These are phyloP conservation scores for Metarhizium sp. DNA, from an alignment of 2,329 filamentous ascomycete genomes.

Conservation along the genomic window DNA sequence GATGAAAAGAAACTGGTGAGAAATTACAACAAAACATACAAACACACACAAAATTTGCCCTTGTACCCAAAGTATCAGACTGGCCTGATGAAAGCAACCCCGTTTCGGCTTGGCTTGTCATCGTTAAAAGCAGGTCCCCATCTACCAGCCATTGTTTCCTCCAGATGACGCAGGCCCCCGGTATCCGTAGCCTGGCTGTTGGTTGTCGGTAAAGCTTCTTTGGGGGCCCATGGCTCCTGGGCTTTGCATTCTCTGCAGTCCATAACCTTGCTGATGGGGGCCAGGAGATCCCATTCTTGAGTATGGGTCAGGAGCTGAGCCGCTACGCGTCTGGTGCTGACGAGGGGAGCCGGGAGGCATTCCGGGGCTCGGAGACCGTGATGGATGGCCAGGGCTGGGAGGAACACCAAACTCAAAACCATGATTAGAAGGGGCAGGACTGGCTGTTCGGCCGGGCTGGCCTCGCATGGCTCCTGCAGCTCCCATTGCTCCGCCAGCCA, in stretches of 20 bases:
- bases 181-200: constrained; percentile 2
- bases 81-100: too few relatives aligned
- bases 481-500: constrained; percentile 1
- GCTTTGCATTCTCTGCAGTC: constrained; percentile 7
- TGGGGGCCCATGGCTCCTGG: constrained; percentile 4
- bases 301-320: constrained; percentile 3
- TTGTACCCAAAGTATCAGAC: too few relatives aligned
- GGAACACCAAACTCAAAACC: constrained; percentile 12
- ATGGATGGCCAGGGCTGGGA: constrained; percentile 1
- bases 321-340: constrained; percentile 5
- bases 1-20: not conserved
- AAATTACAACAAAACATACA: not conserved
- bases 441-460: constrained; percentile 3
- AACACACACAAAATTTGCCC: not conserved
- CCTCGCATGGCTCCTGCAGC: not conserved
- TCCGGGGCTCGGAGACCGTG: not conserved
- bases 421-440: constrained; percentile 8
- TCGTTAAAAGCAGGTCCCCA: not conserved
- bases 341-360: constrained; percentile 1
- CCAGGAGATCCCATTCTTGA: constrained; percentile 9
- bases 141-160: constrained; percentile 1
- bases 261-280: constrained; percentile 7
- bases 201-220: constrained; percentile 10
- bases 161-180: not conserved
- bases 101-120: not conserved